Evolutionary conservation across 1,284 basidiomycete species (phyloP).

Genomic region (Ganoderma lucidum): DNA sequence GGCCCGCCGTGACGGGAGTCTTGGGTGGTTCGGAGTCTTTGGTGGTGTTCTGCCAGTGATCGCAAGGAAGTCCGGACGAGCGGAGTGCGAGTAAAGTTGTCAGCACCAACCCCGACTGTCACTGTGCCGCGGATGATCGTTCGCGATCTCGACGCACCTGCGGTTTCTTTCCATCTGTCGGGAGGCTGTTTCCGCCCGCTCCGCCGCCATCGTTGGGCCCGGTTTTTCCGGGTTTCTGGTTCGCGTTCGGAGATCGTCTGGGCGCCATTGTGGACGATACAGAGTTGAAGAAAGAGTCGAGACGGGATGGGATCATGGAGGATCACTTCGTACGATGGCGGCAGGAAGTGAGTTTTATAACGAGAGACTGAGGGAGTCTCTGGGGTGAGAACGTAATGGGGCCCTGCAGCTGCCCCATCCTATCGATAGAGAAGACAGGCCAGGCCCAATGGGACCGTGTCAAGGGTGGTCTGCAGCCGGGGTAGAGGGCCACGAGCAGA

Average conservation of each 20-base stretch:
- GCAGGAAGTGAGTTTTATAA: conserved; percentile 1
- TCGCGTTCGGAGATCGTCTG: neutral
- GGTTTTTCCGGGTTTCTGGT: neutral
- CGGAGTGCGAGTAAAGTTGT: neutral
- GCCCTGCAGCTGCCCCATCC: neutral
- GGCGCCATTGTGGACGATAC: neutral
- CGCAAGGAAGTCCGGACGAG: neutral
- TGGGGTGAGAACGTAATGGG: conserved; percentile 1
- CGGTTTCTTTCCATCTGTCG: neutral
- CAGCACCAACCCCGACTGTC: neutral
- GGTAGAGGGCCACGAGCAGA: neutral
- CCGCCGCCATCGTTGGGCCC: neutral
- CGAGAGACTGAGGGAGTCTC: neutral
- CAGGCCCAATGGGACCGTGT: neutral
- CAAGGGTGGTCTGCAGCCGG: neutral
- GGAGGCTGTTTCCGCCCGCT: neutral
- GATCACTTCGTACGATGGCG: neutral
- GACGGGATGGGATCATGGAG: neutral
- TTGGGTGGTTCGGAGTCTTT: neutral
- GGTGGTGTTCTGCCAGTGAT: neutral
- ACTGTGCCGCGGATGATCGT: neutral
- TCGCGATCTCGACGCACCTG: neutral
- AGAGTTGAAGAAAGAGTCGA: neutral
- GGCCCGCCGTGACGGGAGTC: neutral
- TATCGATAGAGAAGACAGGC: neutral